phyloP scores from a whole-genome alignment of 176 grass and related monocot species.

The Musa beccarii region DNA sequence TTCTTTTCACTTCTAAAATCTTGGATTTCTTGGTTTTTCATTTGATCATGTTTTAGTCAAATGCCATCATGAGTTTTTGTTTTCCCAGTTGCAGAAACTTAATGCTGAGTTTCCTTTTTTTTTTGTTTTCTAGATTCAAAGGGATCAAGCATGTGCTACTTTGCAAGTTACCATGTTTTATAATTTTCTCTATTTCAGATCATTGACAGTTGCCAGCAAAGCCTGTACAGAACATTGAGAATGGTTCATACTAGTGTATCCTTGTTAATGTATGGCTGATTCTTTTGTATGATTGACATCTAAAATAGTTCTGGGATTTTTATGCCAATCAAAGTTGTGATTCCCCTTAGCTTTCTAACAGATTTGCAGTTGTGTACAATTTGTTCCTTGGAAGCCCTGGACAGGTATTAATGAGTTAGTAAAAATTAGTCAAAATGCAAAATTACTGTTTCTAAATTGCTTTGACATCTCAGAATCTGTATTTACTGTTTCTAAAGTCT shows the following conservation, averaged over 20 bases:
- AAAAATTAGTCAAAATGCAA: neutral
- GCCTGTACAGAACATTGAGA: slow-evolving; percentile 85
- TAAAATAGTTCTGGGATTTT: neutral
- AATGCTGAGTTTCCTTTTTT: neutral
- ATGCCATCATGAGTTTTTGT: neutral
- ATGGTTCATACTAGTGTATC: slow-evolving; percentile 87
- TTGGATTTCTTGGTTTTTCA: neutral
- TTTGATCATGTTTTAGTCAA: neutral
- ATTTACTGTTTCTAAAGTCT: neutral
- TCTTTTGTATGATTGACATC: neutral
- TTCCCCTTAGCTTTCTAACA: slow-evolving; percentile 26
- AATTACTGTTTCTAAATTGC: neutral
- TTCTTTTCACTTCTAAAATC: neutral
- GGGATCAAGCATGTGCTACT: neutral
- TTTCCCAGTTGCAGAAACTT: neutral
- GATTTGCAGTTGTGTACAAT: slow-evolving; percentile 85
- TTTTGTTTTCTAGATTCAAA: neutral
- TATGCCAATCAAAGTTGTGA: neutral
- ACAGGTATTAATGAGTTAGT: slow-evolving; percentile 36
- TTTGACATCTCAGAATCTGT: neutral
- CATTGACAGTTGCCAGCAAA: slow-evolving; percentile 54
- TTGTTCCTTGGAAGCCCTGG: slow-evolving; percentile 95
- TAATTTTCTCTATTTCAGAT: slow-evolving; percentile 42
- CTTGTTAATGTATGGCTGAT: slow-evolving; percentile 3
- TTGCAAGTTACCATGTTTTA: neutral